Evolutionary conservation across 345 rosid species (phyloP).

Genomic region (Litchi chinensis): DNA sequence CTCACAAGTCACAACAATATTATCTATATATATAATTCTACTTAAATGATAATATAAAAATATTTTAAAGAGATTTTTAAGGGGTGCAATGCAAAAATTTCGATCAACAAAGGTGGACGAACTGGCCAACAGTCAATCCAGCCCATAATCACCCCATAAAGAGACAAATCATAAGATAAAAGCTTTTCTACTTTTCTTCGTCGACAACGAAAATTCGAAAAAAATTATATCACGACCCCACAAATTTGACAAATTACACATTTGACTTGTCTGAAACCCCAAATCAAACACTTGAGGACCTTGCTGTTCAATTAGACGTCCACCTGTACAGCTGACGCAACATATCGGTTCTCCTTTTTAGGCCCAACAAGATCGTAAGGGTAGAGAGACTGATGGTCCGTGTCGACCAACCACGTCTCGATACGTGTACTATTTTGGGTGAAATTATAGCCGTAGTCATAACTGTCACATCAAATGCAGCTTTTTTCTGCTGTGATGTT

Average conservation of each 20-base stretch:
- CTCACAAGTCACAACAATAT: too few species aligned
- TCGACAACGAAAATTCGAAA: background rate
- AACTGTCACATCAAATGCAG: conserved; percentile 6
- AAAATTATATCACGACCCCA: background rate
- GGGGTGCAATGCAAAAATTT: too few species aligned
- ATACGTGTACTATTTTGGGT: background rate
- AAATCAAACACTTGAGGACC: background rate
- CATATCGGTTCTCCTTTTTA: background rate
- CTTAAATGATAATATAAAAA: too few species aligned
- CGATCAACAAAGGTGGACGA: too few species aligned
- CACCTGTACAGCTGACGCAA: background rate
- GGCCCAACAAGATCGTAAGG: conserved; percentile 7
- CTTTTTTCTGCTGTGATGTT: background rate
- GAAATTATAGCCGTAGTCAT: conserved; percentile 15
- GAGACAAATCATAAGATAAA: background rate
- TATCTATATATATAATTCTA: too few species aligned
- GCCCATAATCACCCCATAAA: too few species aligned
- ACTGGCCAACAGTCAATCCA: too few species aligned
- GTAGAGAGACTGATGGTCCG: background rate
- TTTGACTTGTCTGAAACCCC: background rate
- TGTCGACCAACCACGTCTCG: background rate
- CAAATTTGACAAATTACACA: background rate
- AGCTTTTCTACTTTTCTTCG: background rate
- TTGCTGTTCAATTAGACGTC: background rate
- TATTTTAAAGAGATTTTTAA: too few species aligned